Base-by-base conservation (phyloP, 2,329 filamentous ascomycete genomes). In the Orbilia ellipsospora region DNA sequence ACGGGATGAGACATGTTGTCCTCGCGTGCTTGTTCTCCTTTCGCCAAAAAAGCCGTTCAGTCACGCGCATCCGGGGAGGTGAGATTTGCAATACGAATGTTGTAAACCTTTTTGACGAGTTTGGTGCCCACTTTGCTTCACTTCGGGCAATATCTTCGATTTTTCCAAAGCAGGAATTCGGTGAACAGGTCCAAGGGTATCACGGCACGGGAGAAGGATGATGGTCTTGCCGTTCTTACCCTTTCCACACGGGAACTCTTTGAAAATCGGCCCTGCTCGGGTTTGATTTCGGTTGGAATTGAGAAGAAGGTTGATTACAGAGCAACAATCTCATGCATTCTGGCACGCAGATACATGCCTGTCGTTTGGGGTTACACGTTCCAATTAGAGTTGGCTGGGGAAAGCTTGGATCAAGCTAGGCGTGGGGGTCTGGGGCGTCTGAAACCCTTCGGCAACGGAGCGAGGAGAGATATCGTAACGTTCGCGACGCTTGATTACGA, bases 291-390 rank as follows among this genome's bases (percentile, higher is more conserved):
- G 59, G 45, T 50, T 63, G 36, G 62, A 70, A 12, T 8, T 10
- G 16, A 31, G 42, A 63, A 44, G 52, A 45, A 62, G 51, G 51
- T 54, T 65, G 67, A 72, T 64, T 72, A 70, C 57, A 42, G 59
- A 70, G 56, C 63, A 54, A 48, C 10, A 31, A 45, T 31, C 45
- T 48, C 6, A 36, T 68, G 54, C 55, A 60, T 68, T 59, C 55
- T 61, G 54, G 55, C 26, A 45, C 52, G 52, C 45, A 54, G 45
- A 48, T 65, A 28, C 51, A 59, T 70, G 51, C 31, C 68, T 42
- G 60, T 75, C 65, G 64, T 75, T 75, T 75, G 64, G 70, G 72
- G 72, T 75, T 75, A 63, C 72, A 75, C 64, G 72, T 75, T 75
- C 72, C 72, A 75, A 69, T 75, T 75, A 75, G 72, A 75, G 72